Conservation (phyloP, 306 rosid species). For the Fragaria vesca region DNA sequence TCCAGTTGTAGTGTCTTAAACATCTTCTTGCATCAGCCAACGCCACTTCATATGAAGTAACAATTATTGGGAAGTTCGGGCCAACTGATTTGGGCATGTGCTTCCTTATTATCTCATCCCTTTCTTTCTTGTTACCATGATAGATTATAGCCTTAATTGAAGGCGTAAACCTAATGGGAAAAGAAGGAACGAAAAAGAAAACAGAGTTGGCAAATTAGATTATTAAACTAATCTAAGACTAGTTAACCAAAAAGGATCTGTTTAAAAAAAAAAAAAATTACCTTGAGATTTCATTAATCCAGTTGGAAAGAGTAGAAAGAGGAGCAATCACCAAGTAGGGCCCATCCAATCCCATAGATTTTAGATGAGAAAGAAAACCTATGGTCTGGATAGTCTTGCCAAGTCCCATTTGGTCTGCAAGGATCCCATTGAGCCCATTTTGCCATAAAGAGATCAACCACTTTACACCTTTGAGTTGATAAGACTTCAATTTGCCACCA, state of each 20-base stretch:
- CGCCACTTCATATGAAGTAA: slow-evolving; percentile 95
- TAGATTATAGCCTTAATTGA: slow-evolving; percentile 56
- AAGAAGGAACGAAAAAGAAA: not conserved
- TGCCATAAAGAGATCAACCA: slow-evolving; percentile 99
- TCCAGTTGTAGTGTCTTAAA: slow-evolving; percentile 69
- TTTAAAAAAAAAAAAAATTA: slow-evolving; percentile 28
- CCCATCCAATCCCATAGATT: slow-evolving; percentile 81
- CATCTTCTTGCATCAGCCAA: slow-evolving; percentile 61
- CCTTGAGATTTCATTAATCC: slow-evolving; percentile 87
- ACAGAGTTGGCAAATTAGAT: not conserved
- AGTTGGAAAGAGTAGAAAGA: slow-evolving; percentile 91
- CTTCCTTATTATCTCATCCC: slow-evolving; percentile 74
- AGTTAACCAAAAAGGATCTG: not conserved
- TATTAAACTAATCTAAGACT: slow-evolving; percentile 12
- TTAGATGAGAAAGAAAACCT: slow-evolving; percentile 84
- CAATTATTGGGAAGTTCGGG: slow-evolving; percentile 70
- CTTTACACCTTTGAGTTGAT: slow-evolving; percentile 91
- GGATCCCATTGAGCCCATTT: slow-evolving; percentile 97
- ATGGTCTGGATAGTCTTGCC: slow-evolving; percentile 99
- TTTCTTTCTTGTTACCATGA: slow-evolving; percentile 71
- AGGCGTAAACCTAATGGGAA: slow-evolving; percentile 68
- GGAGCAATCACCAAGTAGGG: slow-evolving; percentile 93
- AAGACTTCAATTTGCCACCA: slow-evolving; percentile 82
- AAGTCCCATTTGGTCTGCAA: slow-evolving; percentile 99
- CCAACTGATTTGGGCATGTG: slow-evolving; percentile 78